phyloP scores from a whole-genome alignment of 2,329 filamentous ascomycete species.

The Tothia fuscella region DNA sequence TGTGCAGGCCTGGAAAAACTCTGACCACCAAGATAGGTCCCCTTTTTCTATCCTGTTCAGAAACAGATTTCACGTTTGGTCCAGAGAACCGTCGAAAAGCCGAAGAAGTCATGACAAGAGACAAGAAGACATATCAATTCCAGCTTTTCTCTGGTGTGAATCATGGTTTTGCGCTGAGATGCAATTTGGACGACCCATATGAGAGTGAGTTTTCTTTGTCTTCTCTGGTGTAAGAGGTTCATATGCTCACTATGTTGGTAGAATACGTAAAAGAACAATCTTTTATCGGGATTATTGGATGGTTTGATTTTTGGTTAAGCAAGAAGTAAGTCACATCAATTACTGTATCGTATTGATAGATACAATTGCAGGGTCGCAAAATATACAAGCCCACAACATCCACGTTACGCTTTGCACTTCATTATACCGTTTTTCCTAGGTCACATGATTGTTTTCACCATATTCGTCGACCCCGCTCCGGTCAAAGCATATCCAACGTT shows the following conservation, averaged over 20 bases:
- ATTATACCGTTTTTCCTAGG: too few species aligned
- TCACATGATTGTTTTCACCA: too few species aligned
- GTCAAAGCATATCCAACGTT: too few species aligned
- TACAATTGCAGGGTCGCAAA: too few species aligned
- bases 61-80: slow-evolving; percentile 34
- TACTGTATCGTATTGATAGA: too few species aligned
- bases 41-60: slow-evolving; percentile 34
- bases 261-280: slow-evolving; percentile 20
- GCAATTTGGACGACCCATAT: slow-evolving; percentile 33
- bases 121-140: slow-evolving; percentile 24
- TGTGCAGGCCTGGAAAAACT: neutral
- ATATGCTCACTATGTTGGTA: too few species aligned
- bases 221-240: neutral
- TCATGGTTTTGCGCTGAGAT: slow-evolving; percentile 25
- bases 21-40: slow-evolving; percentile 17
- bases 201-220: slow-evolving; percentile 19
- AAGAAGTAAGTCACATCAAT: too few species aligned
- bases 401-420: too few species aligned
- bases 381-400: too few species aligned
- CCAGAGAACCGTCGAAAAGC: slow-evolving; percentile 28
- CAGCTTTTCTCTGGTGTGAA: slow-evolving; percentile 24
- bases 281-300: slow-evolving; percentile 17
- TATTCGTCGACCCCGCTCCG: too few species aligned
- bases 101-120: slow-evolving; percentile 30
- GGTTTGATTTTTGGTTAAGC: slow-evolving; percentile 15